These are phyloP conservation scores for Boletus rex-veris DNA, from an alignment of 768 basidiomycete species.

Conservation along the genomic window DNA sequence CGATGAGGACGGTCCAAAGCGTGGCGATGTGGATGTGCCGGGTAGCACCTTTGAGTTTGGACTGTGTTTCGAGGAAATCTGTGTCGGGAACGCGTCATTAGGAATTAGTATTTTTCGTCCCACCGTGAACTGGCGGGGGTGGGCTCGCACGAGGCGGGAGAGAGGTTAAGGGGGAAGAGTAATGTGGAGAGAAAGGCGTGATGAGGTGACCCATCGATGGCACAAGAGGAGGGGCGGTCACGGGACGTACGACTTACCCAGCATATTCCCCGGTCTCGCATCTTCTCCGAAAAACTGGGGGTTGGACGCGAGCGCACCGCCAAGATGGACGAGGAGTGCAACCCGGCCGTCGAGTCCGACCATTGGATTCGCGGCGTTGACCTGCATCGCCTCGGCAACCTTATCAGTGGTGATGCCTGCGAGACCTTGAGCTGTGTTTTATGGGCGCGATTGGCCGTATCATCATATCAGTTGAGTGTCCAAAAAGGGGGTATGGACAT, in stretches of 20 bases:
- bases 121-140: neutral
- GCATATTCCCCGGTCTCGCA: conserved; percentile 76
- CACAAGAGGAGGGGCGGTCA: too few relatives aligned
- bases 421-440: conserved; percentile 62
- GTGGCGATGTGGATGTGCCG: conserved; percentile 64
- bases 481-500: conserved; percentile 2
- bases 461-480: conserved; percentile 1
- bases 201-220: neutral
- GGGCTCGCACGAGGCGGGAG: too few relatives aligned
- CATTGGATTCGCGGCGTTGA: conserved; percentile 74
- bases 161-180: too few relatives aligned
- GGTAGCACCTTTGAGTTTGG: conserved; percentile 38
- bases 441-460: neutral
- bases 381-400: conserved; percentile 75
- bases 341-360: conserved; percentile 87
- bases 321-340: conserved; percentile 68
- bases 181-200: neutral
- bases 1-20: conserved; percentile 80
- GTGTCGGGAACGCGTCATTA: neutral
- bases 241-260: conserved; percentile 44
- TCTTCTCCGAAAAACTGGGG: conserved; percentile 69
- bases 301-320: conserved; percentile 61
- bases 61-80: conserved; percentile 70
- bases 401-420: conserved; percentile 55
- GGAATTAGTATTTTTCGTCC: neutral